Evolutionary conservation across 257 asterid species (phyloP), one percentile per base, ranked within the genome.

Genomic region (Oldenlandia corymbosa): DNA sequence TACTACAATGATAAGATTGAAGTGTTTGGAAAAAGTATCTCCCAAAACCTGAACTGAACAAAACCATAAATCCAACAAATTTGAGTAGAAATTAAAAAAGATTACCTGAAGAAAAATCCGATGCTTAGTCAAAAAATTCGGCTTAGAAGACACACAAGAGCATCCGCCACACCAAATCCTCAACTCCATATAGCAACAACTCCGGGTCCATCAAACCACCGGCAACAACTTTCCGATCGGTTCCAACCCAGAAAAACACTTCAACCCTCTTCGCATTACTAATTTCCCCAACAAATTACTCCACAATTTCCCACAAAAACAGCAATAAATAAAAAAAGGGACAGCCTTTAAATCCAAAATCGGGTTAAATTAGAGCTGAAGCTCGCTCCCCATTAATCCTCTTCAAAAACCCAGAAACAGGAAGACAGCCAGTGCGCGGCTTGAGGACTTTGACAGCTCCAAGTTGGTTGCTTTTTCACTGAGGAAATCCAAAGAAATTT

Each of bases 141-240:
- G 76, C 70, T 76, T 73, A 49, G 61, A 65, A 80, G 75, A 58
- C 75, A 75, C 72, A 74, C 66, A 71, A 69, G 76, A 73, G 70
- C 92, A 78, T 73, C 94, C 80, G 78, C 80, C 67, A 79, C 90
- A 79, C 80, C 86, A 74, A 81, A 86, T 81, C 87, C 79, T 79
- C 32, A 84, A 75, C 90, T 87, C 97, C 97, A 90, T 90, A 63
- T 20, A 74, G 74, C 69, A 84, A 63, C 69, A 84, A 63, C 71
- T 78, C 68, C 71, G 74, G 63, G 74, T 61, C 91, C 92, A 87
- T 85, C 85, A 90, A 87, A 80, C 75, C 78, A 60, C 79, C 81
- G 75, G 81, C 81, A 58, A n/a, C n/a, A n/a, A 73, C 77, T 27
- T 64, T 53, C 83, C 84, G 90, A 87, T 82, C 84, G 73, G 78